Conservation (phyloP, 208 protist genomes). For the Trypanosoma rangeli region DNA sequence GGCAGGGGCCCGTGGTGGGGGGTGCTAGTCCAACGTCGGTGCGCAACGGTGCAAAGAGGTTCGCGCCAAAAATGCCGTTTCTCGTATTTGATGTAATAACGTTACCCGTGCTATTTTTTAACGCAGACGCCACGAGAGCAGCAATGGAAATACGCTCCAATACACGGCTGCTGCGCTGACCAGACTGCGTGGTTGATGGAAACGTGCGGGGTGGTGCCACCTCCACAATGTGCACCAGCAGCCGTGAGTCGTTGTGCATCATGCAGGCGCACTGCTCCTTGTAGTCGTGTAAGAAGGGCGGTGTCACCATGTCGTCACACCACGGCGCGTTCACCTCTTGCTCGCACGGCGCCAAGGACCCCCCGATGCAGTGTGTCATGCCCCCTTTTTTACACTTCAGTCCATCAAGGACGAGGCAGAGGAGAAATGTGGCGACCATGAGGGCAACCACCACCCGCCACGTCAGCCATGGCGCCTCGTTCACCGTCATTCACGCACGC, state of each 20-base stretch:
- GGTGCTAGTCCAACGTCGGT: conserved; percentile 3
- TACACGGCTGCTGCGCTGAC: background rate
- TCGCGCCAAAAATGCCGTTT: background rate
- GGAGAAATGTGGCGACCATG: conserved; percentile 30
- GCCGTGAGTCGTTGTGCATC: background rate
- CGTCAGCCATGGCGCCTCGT: conserved; percentile 44
- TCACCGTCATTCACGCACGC: conserved; percentile 15
- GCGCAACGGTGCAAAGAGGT: conserved; percentile 8
- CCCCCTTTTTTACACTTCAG: conserved; percentile 29
- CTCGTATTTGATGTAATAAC: background rate
- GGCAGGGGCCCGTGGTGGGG: background rate
- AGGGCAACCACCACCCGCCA: conserved; percentile 27
- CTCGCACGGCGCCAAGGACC: conserved; percentile 6
- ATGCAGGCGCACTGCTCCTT: conserved; percentile 3
- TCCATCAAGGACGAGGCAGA: conserved; percentile 36
- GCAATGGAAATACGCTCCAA: conserved; percentile 4
- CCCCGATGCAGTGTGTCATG: conserved; percentile 4
- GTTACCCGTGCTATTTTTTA: conserved; percentile 8
- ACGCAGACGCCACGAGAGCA: conserved; percentile 1
- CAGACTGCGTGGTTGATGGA: background rate
- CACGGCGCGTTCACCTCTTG: background rate
- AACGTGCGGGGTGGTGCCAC: background rate
- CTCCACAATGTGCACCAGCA: conserved; percentile 23
- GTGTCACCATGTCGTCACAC: conserved; percentile 20
- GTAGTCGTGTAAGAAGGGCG: background rate